phyloP scores from a whole-genome alignment of 208 protist species.

The Leishmania mexicana region DNA sequence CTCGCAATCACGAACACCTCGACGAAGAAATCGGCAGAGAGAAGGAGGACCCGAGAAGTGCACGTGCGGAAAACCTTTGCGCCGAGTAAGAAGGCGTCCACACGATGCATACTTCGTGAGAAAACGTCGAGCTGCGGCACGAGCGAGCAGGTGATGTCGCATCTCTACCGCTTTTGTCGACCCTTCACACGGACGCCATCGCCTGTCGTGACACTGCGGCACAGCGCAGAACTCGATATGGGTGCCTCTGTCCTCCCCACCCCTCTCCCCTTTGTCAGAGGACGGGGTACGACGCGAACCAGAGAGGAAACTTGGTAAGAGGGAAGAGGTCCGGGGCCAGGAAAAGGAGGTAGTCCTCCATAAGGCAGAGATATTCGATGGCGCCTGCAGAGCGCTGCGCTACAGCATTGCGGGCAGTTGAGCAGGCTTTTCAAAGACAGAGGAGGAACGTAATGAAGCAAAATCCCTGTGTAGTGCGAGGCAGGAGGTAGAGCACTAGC shows the following conservation, averaged over 20 bases:
- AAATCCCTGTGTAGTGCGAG: not conserved
- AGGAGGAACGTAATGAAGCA: not conserved
- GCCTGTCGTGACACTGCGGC: conserved; percentile 10
- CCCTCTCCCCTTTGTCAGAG: not conserved
- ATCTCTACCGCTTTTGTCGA: conserved; percentile 29
- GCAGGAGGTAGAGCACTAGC: not conserved
- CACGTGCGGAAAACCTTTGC: conserved; percentile 23
- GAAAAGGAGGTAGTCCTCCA: not conserved
- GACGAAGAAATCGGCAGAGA: conserved; percentile 37
- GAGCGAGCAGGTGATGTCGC: conserved; percentile 56
- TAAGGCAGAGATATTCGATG: not conserved
- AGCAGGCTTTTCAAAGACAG: not conserved
- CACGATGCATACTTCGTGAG: conserved; percentile 22
- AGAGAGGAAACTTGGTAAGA: not conserved
- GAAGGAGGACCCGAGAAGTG: conserved; percentile 5
- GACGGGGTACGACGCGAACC: not conserved
- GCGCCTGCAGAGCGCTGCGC: not conserved
- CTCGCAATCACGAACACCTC: conserved; percentile 53
- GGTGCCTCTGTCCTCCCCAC: not conserved
- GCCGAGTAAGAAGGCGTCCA: conserved; percentile 29
- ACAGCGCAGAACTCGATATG: conserved; percentile 4
- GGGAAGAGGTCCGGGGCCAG: not conserved
- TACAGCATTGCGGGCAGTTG: not conserved
- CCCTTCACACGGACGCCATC: conserved; percentile 32
- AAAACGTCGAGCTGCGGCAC: conserved; percentile 30